phyloP scores from a whole-genome alignment of 2,329 filamentous ascomycete genomes.

The Aureobasidium vineae region DNA sequence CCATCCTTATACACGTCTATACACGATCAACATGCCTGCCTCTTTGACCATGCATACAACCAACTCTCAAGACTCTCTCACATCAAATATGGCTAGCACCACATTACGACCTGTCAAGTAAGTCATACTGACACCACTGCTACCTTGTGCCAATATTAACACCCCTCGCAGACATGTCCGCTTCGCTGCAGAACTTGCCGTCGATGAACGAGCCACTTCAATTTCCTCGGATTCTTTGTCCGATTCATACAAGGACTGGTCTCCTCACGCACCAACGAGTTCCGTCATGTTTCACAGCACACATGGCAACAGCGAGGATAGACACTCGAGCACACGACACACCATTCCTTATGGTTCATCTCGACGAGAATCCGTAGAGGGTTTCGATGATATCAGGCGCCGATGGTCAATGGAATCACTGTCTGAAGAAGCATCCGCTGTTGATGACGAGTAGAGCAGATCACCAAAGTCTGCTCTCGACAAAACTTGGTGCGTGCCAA shows the following conservation, averaged over 20 bases:
- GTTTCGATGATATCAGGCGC: slow-evolving; percentile 17
- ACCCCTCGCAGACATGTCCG: not conserved
- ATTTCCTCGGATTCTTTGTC: not conserved
- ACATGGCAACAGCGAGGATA: not conserved
- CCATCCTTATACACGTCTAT: not conserved
- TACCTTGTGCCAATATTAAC: not conserved
- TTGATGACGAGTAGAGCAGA: slow-evolving; percentile 12
- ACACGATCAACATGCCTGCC: not conserved
- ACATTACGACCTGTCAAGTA: slow-evolving; percentile 14
- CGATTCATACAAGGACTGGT: not conserved
- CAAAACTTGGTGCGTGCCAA: not conserved
- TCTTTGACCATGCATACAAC: not conserved
- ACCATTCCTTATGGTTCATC: not conserved
- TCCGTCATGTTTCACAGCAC: not conserved
- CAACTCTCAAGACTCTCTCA: not conserved
- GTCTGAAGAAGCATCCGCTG: slow-evolving; percentile 4
- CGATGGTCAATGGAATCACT: slow-evolving; percentile 13
- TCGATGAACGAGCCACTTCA: not conserved
- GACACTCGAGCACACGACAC: slow-evolving; percentile 9
- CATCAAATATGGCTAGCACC: not conserved
- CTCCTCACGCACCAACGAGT: not conserved
- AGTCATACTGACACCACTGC: not conserved
- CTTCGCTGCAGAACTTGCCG: not conserved
- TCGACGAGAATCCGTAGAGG: slow-evolving; percentile 15
- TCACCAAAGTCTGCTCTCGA: not conserved